Conservation (phyloP, 352 stramenopile genomes). For the Saprolegnia parasitica region DNA sequence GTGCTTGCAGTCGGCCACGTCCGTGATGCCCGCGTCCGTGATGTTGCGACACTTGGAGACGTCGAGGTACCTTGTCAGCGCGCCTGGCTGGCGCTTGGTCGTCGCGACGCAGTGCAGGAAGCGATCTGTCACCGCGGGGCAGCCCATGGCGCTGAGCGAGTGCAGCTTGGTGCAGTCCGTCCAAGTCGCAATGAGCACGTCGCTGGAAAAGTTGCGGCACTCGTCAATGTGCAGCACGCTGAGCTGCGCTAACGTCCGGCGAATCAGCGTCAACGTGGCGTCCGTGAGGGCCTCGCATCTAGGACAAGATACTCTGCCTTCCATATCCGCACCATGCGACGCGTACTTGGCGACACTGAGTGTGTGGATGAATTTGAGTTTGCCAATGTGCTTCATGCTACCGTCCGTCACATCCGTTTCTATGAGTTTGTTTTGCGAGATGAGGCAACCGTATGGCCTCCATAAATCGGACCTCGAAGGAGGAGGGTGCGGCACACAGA, state of each 20-base stretch:
- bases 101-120: slow-evolving; percentile 53
- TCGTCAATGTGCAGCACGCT: slow-evolving; percentile 52
- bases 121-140: slow-evolving; percentile 45
- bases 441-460: not conserved
- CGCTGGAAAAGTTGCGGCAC: slow-evolving; percentile 52
- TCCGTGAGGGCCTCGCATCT: slow-evolving; percentile 54
- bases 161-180: slow-evolving; percentile 52
- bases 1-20: slow-evolving; percentile 43
- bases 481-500: slow-evolving; percentile 1
- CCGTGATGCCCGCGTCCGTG: slow-evolving; percentile 53
- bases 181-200: slow-evolving; percentile 50
- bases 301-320: not conserved
- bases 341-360: slow-evolving; percentile 36
- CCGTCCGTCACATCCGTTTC: slow-evolving; percentile 32
- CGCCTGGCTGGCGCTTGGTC: slow-evolving; percentile 37
- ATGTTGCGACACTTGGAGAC: slow-evolving; percentile 60
- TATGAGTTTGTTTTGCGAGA: not conserved
- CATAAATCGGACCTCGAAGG: not conserved
- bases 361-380: slow-evolving; percentile 29
- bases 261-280: slow-evolving; percentile 41
- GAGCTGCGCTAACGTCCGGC: slow-evolving; percentile 43
- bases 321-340: not conserved
- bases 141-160: slow-evolving; percentile 41
- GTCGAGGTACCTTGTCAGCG: slow-evolving; percentile 39
- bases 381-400: slow-evolving; percentile 28